Evolutionary conservation across 2,329 filamentous ascomycete species (phyloP).

Genomic region (Beauveria sp.): DNA sequence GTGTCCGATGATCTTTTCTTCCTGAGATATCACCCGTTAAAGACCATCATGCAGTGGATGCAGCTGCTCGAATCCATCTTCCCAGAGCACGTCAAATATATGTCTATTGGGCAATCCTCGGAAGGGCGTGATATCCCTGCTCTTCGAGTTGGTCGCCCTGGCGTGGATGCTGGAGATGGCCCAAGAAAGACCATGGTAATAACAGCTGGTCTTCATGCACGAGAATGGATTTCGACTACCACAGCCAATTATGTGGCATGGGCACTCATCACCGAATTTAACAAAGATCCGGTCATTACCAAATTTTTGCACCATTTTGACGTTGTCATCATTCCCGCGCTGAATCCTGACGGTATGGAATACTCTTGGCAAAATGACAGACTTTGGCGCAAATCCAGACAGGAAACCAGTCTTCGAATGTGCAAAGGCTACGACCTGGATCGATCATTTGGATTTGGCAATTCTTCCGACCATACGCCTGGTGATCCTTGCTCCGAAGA

Average conservation of each 20-base stretch:
- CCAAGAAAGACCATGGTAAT: slow-evolving; percentile 72
- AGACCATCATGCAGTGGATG: slow-evolving; percentile 85
- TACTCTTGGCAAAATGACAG: slow-evolving; percentile 90
- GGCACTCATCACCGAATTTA: slow-evolving; percentile 76
- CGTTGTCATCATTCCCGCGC: slow-evolving; percentile 76
- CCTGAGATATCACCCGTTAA: slow-evolving; percentile 80
- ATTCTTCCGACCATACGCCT: slow-evolving; percentile 60
- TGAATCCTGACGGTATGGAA: slow-evolving; percentile 91
- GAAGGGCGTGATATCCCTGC: slow-evolving; percentile 83
- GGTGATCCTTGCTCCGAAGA: slow-evolving; percentile 84
- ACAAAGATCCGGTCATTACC: slow-evolving; percentile 62
- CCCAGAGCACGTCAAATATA: slow-evolving; percentile 64
- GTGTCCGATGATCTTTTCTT: slow-evolving; percentile 75
- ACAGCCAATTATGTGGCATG: slow-evolving; percentile 89
- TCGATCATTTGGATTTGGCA: slow-evolving; percentile 76
- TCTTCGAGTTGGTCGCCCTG: slow-evolving; percentile 61
- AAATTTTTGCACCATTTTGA: slow-evolving; percentile 78
- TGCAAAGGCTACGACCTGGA: slow-evolving; percentile 88
- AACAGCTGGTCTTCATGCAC: slow-evolving; percentile 79
- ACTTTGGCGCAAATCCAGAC: slow-evolving; percentile 90
- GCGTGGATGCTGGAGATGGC: slow-evolving; percentile 31
- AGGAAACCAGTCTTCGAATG: slow-evolving; percentile 72
- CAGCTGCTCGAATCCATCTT: slow-evolving; percentile 84
- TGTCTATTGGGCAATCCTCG: slow-evolving; percentile 74
- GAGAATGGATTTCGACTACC: slow-evolving; percentile 93